These are phyloP conservation scores for Sinapis alba DNA, from an alignment of 441 rosid species.

Conservation along the genomic window DNA sequence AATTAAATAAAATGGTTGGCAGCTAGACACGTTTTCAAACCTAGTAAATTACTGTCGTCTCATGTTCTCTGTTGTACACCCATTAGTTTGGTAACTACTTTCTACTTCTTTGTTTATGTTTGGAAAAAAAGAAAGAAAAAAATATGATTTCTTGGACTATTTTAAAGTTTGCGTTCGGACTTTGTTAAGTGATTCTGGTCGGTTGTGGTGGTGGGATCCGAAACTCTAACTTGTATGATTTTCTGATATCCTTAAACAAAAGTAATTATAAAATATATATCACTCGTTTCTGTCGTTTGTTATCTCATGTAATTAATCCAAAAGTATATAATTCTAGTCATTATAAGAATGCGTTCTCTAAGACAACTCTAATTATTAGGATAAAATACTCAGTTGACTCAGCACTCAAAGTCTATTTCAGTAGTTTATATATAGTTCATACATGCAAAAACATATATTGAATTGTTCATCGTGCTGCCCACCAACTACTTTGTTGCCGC, in stretches of 20 bases:
- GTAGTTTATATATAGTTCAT: not conserved
- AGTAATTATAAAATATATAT: conserved; percentile 4
- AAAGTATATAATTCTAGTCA: conserved; percentile 7
- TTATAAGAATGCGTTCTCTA: conserved; percentile 6
- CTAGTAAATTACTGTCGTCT: not conserved
- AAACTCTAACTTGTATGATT: conserved; percentile 14
- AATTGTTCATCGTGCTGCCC: conserved; percentile 21
- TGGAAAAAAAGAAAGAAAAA: not conserved
- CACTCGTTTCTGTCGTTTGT: conserved; percentile 31
- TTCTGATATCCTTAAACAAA: conserved; percentile 14
- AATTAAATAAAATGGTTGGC: not conserved
- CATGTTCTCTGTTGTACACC: conserved; percentile 11
- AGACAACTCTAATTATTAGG: not conserved
- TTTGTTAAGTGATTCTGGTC: conserved; percentile 8
- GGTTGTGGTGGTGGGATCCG: conserved; percentile 38
- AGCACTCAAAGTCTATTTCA: conserved; percentile 1
- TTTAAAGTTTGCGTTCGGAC: conserved; percentile 10
- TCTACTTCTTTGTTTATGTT: not conserved
- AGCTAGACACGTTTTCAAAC: conserved; percentile 8
- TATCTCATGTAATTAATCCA: conserved; percentile 15
- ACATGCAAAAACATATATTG: not conserved
- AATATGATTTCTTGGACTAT: not conserved
- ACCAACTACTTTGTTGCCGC: conserved; percentile 17
- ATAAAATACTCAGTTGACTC: conserved; percentile 18
- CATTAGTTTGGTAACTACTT: not conserved